Conservation (phyloP, 2,329 filamentous ascomycete genomes). For the Alternaria alternata region DNA sequence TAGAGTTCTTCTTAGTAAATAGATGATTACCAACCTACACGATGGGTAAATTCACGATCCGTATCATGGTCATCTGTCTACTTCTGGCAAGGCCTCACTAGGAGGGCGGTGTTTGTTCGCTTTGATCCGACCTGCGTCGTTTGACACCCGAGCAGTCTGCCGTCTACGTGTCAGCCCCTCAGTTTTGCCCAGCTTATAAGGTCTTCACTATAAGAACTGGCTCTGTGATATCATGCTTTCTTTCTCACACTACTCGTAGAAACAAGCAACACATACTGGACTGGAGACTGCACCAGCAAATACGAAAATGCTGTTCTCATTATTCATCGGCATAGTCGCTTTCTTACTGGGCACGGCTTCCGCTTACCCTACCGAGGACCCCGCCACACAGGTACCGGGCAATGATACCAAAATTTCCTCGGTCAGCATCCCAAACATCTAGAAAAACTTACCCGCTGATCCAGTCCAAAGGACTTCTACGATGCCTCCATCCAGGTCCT, state of each 20-base stretch:
- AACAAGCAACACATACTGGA: background rate
- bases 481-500: background rate
- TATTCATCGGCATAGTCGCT: too few relatives aligned
- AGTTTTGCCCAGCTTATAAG: background rate
- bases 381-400: too few relatives aligned
- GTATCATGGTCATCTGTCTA: too few relatives aligned
- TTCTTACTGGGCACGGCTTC: too few relatives aligned
- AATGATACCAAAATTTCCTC: too few relatives aligned
- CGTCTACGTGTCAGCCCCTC: background rate
- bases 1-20: background rate
- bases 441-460: too few relatives aligned
- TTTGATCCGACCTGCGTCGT: background rate
- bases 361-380: too few relatives aligned
- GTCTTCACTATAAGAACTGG: background rate
- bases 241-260: background rate
- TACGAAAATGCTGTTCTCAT: too few relatives aligned
- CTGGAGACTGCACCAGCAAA: too few relatives aligned
- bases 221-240: background rate
- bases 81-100: background rate
- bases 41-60: background rate
- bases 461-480: too few relatives aligned
- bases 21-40: background rate
- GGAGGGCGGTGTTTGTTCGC: background rate
- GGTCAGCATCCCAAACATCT: too few relatives aligned
- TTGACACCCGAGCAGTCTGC: background rate